Evolutionary conservation across 139 green algal species (phyloP).

Genomic region (Chlorella sp.): DNA sequence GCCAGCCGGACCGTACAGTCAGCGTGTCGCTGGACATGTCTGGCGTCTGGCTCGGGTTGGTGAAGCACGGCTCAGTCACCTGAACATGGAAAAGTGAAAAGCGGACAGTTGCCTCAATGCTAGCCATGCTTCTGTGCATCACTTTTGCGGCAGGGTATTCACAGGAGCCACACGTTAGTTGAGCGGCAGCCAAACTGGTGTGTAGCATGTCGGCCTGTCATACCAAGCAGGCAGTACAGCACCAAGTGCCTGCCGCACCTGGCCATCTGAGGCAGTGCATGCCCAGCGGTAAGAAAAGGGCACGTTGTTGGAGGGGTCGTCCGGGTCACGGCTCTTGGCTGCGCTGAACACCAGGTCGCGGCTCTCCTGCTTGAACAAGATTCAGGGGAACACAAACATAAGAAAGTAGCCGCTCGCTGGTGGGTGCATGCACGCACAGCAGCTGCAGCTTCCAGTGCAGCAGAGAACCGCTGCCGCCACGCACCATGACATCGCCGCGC

Average conservation of each 20-base stretch:
- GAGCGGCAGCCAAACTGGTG: too few relatives aligned
- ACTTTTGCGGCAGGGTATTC: too few relatives aligned
- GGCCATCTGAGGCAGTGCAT: not conserved
- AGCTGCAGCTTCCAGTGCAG: too few relatives aligned
- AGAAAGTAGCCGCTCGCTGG: too few relatives aligned
- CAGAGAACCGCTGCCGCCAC: not conserved
- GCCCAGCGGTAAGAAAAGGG: not conserved
- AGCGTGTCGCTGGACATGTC: not conserved
- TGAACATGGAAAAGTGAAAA: not conserved
- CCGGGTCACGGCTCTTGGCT: not conserved
- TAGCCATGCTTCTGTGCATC: too few relatives aligned
- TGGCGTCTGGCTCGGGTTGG: not conserved
- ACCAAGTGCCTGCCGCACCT: not conserved
- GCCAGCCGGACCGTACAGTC: not conserved
- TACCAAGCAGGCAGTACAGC: too few relatives aligned
- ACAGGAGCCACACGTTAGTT: too few relatives aligned
- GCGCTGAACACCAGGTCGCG: not conserved
- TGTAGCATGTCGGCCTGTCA: too few relatives aligned
- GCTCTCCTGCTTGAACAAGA: not conserved
- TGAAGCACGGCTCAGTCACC: not conserved
- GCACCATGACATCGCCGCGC: slow-evolving; percentile 3
- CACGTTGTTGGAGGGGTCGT: not conserved
- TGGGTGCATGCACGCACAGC: too few relatives aligned
- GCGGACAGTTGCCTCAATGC: not conserved
- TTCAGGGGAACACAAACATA: not conserved